Base-by-base conservation (phyloP, 305 asterid genomes). In the Rubia peregrina region DNA sequence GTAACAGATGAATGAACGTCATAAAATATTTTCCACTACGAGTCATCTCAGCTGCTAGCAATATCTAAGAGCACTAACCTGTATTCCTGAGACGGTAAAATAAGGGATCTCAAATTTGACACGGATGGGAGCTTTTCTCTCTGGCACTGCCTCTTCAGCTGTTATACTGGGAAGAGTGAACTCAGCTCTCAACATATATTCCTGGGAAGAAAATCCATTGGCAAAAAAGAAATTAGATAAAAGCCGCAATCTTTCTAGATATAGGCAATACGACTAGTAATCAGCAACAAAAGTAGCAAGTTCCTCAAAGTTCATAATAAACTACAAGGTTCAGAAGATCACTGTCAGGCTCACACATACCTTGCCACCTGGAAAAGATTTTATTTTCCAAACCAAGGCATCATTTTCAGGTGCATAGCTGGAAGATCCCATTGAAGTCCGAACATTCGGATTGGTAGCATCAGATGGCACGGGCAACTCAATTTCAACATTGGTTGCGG, bases 91-190 rank as follows among this genome's bases (percentile, higher is more conserved):
- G 79, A 90, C 97, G 22, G 98, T 92, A 82, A 92, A 92, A 81
- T 92, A 92, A 10, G 98, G 98, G 77, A 92, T 92, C 79, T 92
- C 98, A 81, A 92, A 92, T 82, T 92, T 92, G 80, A 92, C 94
- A 69, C 95, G 81, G 40, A 92, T 86, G 9, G 98, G 98, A 84
- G 98, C 97, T 77, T 92, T 92, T 82, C 96, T 89, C 80, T 92
- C 98, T 0, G 94, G 92, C 48, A 80, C 75, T 72, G 90, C 74
- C 41, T 90, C 97, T 80, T 92, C 98, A 38, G 98, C 88, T 49
- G 86, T 80, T 82, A 92, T 76, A 84, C 98, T 92, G 44, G 98
- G 98, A 69, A 92, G 97, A 74, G 83, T 79, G 78, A 92, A 90
- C 81, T 92, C 98, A 60, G 98, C 97, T 74, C 97, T 85, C 82